Percentiles rank a stretch among this genome's conserved stretches.
phyloP scores from a whole-genome alignment of 371 early-diverging fungal species.

The Zopfochytrium polystomum region DNA sequence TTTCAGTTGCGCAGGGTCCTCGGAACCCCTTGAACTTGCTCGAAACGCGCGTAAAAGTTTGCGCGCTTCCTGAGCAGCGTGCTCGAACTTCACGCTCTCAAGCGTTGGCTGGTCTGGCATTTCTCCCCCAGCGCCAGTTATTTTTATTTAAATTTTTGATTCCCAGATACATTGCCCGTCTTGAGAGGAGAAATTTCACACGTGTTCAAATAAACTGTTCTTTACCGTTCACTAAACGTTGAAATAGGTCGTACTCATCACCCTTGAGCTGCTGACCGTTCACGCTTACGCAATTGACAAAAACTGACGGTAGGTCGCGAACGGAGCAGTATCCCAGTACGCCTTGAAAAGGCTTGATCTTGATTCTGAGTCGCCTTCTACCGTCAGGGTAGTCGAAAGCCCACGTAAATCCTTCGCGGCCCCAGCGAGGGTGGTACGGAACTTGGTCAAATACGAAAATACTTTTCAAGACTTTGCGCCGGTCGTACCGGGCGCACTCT shows the following conservation, averaged over 20 bases:
- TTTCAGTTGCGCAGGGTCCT: too few species aligned
- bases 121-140: too few species aligned
- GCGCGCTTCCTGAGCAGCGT: too few species aligned
- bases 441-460: conserved; percentile 37
- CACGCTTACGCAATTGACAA: conserved; percentile 23
- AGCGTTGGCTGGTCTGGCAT: too few species aligned
- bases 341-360: conserved; percentile 23
- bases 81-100: too few species aligned
- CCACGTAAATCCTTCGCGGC: conserved; percentile 27
- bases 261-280: conserved; percentile 21
- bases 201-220: too few species aligned
- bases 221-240: conserved; percentile 20
- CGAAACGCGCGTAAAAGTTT: too few species aligned
- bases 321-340: conserved; percentile 13
- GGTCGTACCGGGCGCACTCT: conserved; percentile 32
- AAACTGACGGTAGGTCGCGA: conserved; percentile 28
- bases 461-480: conserved; percentile 24
- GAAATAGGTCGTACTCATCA: conserved; percentile 20
- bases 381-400: conserved; percentile 25
- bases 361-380: conserved; percentile 14
- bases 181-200: too few species aligned
- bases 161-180: too few species aligned
- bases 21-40: too few species aligned
- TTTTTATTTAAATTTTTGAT: too few species aligned
- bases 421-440: conserved; percentile 21